Percentiles rank a stretch among this genome's conserved stretches.
These are phyloP conservation scores for Phytophthora chlamydospora DNA, from an alignment of 352 stramenopile species.

Conservation along the genomic window DNA sequence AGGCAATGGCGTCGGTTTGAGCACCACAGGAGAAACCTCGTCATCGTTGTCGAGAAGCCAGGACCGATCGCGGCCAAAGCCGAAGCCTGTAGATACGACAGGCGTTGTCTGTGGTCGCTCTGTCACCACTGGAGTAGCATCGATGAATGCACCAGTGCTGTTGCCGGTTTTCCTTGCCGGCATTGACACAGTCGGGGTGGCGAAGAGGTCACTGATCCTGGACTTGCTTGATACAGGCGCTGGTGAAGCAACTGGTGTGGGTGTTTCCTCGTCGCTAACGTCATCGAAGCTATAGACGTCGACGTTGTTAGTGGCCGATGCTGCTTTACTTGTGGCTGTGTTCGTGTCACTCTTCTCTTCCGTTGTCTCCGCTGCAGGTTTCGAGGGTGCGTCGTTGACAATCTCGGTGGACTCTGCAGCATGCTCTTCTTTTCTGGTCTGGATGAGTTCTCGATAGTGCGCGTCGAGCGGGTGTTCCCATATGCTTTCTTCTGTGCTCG, in stretches of 20 bases:
- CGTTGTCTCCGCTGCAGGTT: background rate
- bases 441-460: slow-evolving; percentile 62
- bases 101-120: slow-evolving; percentile 13
- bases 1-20: slow-evolving; percentile 8
- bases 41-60: slow-evolving; percentile 60
- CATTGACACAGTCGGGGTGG: slow-evolving; percentile 16
- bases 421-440: slow-evolving; percentile 45
- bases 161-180: slow-evolving; percentile 9
- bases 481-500: slow-evolving; percentile 60
- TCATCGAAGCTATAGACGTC: slow-evolving; percentile 64
- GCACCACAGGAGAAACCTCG: slow-evolving; percentile 24
- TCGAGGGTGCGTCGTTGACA: background rate
- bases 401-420: slow-evolving; percentile 17
- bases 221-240: slow-evolving; percentile 22
- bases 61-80: slow-evolving; percentile 60
- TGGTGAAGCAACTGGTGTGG: slow-evolving; percentile 3
- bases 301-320: slow-evolving; percentile 26
- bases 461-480: slow-evolving; percentile 69
- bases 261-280: slow-evolving; percentile 41
- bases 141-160: background rate
- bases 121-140: slow-evolving; percentile 1
- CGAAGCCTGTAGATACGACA: slow-evolving; percentile 24
- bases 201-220: slow-evolving; percentile 34
- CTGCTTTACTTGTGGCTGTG: background rate
- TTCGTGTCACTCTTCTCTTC: slow-evolving; percentile 7